Conservation (phyloP, 441 rosid species). For the Arabidopsis lyrata region DNA sequence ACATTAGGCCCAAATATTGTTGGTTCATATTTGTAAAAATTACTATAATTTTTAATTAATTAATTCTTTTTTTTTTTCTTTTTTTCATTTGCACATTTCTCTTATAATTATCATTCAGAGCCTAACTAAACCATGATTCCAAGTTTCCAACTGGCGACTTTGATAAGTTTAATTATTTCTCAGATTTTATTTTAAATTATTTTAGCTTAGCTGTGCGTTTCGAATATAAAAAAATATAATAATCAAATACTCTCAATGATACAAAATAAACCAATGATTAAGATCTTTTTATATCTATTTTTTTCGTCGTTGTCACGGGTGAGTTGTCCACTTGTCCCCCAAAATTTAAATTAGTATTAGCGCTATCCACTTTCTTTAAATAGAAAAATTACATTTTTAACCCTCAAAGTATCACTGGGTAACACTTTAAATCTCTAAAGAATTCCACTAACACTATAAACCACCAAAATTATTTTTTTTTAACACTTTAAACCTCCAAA, state of each 20-base stretch:
- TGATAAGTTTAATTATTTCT: not conserved
- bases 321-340: constrained; percentile 47
- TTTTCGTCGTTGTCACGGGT: constrained; percentile 45
- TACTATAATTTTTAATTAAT: no score
- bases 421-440: no score
- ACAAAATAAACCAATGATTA: constrained; percentile 40
- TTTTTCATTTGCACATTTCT: not conserved
- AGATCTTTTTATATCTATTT: constrained; percentile 23
- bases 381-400: no score
- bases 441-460: no score
- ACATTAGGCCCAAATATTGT: no score
- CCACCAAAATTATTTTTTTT: no score
- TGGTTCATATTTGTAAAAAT: not conserved
- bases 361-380: constrained; percentile 21
- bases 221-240: not conserved
- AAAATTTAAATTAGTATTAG: constrained; percentile 10
- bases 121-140: constrained; percentile 22
- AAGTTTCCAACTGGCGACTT: constrained; percentile 35
- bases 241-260: constrained; percentile 26
- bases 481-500: no score
- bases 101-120: not conserved
- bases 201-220: constrained; percentile 42
- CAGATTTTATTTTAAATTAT: constrained; percentile 1
- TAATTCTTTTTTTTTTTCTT: not conserved
- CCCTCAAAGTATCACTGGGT: no score